Conservation (phyloP, 805 yeast genomes). For the Yamadazyma scolyti region DNA sequence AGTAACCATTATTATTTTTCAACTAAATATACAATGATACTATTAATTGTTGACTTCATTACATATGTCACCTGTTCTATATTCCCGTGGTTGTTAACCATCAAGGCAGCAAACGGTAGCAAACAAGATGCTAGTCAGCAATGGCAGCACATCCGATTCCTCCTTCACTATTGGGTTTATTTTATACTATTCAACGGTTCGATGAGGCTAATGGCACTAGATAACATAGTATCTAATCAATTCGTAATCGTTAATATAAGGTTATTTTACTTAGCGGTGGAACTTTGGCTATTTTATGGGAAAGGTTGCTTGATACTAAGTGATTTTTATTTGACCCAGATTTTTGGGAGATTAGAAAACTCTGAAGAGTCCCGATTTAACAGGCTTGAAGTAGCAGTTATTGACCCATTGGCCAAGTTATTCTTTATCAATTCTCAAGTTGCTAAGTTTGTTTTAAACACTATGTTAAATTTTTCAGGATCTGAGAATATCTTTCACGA, state of each 20-base stretch:
- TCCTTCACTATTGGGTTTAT: conserved; percentile 22
- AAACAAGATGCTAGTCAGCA: conserved; percentile 2
- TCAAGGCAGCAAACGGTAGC: conserved; percentile 12
- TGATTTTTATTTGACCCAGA: conserved; percentile 11
- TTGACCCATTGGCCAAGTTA: conserved; percentile 13
- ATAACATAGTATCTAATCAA: too few relatives aligned
- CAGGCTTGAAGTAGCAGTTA: conserved; percentile 11
- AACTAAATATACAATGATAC: too few relatives aligned
- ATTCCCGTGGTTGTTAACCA: conserved; percentile 16
- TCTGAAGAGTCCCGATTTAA: conserved; percentile 4
- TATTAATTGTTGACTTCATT: too few relatives aligned
- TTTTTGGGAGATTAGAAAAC: conserved; percentile 3
- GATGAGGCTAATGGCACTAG: too few relatives aligned
- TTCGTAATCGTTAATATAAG: too few relatives aligned
- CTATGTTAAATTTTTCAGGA: conserved; percentile 3
- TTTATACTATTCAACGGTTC: conserved; percentile 9
- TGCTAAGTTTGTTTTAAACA: neutral
- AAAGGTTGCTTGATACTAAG: conserved; percentile 22
- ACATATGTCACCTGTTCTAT: conserved; percentile 6
- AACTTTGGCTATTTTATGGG: conserved; percentile 20
- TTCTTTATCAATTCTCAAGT: conserved; percentile 6
- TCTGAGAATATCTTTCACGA: conserved; percentile 5
- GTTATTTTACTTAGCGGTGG: conserved; percentile 8
- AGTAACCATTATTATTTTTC: too few relatives aligned
- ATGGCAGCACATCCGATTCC: conserved; percentile 11